Percentiles rank a stretch among this genome's conserved stretches.
Evolutionary conservation across 805 yeast genomes (phyloP).

Genomic region (Sugiyamaella floridensis): DNA sequence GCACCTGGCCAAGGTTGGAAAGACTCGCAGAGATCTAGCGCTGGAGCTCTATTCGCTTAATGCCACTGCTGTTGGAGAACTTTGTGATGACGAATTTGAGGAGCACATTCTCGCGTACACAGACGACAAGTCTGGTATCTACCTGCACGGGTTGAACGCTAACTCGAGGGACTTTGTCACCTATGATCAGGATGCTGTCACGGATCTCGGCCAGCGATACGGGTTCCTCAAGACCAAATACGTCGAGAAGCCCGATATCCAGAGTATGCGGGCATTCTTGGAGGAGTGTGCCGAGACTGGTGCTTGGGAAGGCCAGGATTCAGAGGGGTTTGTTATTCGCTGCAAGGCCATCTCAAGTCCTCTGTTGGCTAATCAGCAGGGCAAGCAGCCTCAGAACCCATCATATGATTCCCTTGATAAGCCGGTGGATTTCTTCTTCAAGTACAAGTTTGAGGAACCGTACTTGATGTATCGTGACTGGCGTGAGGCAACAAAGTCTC

Average conservation of each 20-base stretch:
- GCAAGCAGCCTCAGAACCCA: not conserved
- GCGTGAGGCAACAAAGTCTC: constrained; percentile 74
- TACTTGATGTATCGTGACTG: constrained; percentile 83
- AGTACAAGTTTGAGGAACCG: constrained; percentile 92
- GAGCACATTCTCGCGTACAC: constrained; percentile 83
- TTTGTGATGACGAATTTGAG: constrained; percentile 87
- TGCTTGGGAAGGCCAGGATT: constrained; percentile 58
- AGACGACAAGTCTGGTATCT: constrained; percentile 65
- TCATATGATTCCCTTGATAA: not conserved
- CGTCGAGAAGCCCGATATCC: constrained; percentile 35
- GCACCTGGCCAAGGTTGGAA: constrained; percentile 43
- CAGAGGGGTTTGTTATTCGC: constrained; percentile 92
- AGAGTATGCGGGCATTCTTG: constrained; percentile 44
- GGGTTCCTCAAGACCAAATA: constrained; percentile 63
- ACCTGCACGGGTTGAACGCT: constrained; percentile 79
- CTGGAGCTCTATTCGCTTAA: constrained; percentile 41
- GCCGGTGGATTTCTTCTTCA: constrained; percentile 62
- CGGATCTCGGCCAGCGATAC: constrained; percentile 52
- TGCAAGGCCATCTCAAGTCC: constrained; percentile 34
- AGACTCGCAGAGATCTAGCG: constrained; percentile 49
- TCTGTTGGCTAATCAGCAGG: constrained; percentile 2
- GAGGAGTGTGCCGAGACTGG: constrained; percentile 59
- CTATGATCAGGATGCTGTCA: constrained; percentile 52
- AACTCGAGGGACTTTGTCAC: constrained; percentile 63
- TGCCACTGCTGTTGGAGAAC: constrained; percentile 84